Base-by-base conservation (phyloP, 495 filamentous ascomycete species). In the Penicillium soppii region DNA sequence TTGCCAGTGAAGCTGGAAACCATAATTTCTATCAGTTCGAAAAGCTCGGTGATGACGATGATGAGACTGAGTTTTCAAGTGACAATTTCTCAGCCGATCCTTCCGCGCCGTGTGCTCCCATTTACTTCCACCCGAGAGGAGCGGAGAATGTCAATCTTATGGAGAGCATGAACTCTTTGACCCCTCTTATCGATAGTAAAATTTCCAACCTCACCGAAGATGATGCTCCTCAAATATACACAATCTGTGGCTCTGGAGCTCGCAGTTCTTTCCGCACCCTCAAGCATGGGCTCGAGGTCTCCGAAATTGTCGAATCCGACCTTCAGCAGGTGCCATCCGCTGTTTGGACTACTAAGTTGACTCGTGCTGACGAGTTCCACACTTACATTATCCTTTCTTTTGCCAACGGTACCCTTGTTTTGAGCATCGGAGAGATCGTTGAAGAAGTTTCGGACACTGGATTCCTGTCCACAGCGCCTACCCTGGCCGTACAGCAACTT, bases 21-120 rank as follows among this genome's bases (percentile, higher is more conserved):
- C 90, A 95, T 62, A 85, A 91, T 54, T 91, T 99, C 51, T 97
- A 97, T 66, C 91, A 97, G 67, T 96, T 99, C 55, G 91, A 96
- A 63, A 95, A 96, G 63, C 82, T 99, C 15, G 94, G 92, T n/a
- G 94, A 99, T 56, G 92, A 97, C 59, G 88, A 92, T 54, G 87
- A 95, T 16, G 91, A 97, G 65, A 77, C 80, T 3, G 89, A 92
- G 61, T 95, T 88, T 59, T 82, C 75, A 37, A 97, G 92, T 65
- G 89, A 96, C 39, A 73, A 84, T 35, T 94, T 87, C 58, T 86
- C 91, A 2, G 79, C 85, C 1, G 89, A 96, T 59, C 77, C 85
- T 0, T 74, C 75, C 2, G 80, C 84, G 22, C 68, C 82, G 1
- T 92, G 87, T 59, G 75, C 75, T 3, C 88, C 92, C 1, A 78